Conservation (phyloP, 2,329 filamentous ascomycete species). For the Alternaria sp. region DNA sequence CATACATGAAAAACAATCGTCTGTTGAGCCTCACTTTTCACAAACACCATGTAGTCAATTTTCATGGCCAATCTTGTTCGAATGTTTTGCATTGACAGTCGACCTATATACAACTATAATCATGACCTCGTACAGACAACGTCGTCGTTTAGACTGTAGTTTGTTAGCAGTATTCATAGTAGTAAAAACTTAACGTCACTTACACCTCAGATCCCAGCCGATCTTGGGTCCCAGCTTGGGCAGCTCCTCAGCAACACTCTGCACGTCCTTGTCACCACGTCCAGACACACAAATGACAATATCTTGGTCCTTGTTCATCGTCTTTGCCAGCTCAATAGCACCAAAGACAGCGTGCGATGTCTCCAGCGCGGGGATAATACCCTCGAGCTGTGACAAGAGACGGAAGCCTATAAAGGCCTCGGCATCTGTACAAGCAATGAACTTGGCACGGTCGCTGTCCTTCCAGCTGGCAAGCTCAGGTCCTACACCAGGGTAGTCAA, state of each 20-base stretch:
- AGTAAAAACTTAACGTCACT: slow-evolving; percentile 7
- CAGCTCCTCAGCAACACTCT: slow-evolving; percentile 95
- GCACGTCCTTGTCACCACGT: slow-evolving; percentile 96
- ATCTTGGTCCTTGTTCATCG: slow-evolving; percentile 86
- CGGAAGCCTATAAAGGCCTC: slow-evolving; percentile 89
- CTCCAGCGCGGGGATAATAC: slow-evolving; percentile 96
- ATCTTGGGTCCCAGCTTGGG: slow-evolving; percentile 89
- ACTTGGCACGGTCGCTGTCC: slow-evolving; percentile 83
- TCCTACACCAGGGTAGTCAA: slow-evolving; percentile 97
- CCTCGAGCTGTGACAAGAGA: slow-evolving; percentile 84
- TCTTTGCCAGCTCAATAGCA: slow-evolving; percentile 89
- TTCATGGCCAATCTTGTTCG: neutral
- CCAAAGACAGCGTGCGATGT: slow-evolving; percentile 92
- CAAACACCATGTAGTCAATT: neutral
- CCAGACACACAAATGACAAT: slow-evolving; percentile 94
- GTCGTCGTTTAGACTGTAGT: slow-evolving; percentile 32
- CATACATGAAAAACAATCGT: neutral
- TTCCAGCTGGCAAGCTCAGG: slow-evolving; percentile 95
- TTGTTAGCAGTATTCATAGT: slow-evolving; percentile 25
- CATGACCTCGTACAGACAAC: neutral
- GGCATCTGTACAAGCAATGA: slow-evolving; percentile 89
- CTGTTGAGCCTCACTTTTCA: neutral
- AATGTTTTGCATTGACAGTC: neutral
- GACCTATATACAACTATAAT: neutral
- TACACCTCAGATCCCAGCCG: slow-evolving; percentile 70